Evolutionary conservation across 495 filamentous ascomycete genomes (phyloP), one percentile per base, ranked within the genome.

Genomic region (Aspergillus bridgeri): DNA sequence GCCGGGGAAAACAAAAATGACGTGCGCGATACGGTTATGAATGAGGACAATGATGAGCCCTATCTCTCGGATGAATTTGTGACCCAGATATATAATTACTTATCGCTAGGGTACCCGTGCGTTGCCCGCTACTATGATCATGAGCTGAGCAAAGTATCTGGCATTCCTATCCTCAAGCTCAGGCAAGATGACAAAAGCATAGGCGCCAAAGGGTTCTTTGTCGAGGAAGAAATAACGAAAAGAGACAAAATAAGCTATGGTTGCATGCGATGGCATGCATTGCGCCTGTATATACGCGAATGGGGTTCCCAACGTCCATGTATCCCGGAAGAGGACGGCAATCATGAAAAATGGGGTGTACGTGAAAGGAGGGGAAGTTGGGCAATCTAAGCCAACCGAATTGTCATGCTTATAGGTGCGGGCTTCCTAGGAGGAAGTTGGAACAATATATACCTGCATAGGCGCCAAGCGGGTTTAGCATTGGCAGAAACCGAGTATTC

Each of bases 21-120:
- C 1, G 3, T 38, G 33, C 33, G 33, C 13, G 1, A 38, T 38
- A 13, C 33, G 7, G 33, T 15, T 11, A 38, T 38, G 9, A 15
- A 38, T 38, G 11, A 38, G 33, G 33, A 38, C 7, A 6, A 29
- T 29, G 33, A 1, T 4, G 33, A 38, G 17, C 13, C 33, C 3
- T 38, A 38, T 11, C 33, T 13, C 33, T 38, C 44, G 1, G 44
- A 23, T 47, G 44, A 47, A 8, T 47, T 23, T 47, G 18, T 47
- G 44, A 47, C 44, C 44, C 44, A 97, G 70, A 90, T 97, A 18
- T 97, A 92, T 77, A 96, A 97, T 67, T 97, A 97, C 72, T 79
- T 97, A 15, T 95, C 90, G 1, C 81, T 97, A 20, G 92, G 92
- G 3, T 97, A 95, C 68, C 90, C 92, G 7, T 84, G 89, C 17